Conservation (phyloP, 768 basidiomycete species). For the Tricholoma matsutake region DNA sequence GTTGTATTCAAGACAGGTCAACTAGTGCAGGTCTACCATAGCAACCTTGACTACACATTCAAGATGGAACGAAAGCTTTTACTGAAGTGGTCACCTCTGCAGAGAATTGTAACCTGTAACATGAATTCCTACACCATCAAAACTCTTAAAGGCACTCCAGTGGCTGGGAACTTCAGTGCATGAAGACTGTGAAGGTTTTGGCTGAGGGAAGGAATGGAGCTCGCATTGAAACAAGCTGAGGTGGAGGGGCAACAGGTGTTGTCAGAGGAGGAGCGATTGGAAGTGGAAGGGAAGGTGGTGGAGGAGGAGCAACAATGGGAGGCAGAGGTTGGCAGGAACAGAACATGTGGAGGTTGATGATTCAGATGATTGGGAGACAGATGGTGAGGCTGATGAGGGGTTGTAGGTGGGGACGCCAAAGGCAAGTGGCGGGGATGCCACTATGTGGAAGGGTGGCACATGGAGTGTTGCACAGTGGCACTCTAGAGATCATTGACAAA, state of each 20-base stretch:
- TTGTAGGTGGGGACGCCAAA: neutral
- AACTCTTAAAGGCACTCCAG: conserved; percentile 11
- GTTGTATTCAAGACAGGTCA: no score
- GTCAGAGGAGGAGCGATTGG: neutral
- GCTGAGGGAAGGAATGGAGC: conserved; percentile 14
- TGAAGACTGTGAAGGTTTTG: conserved; percentile 14
- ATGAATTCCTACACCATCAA: conserved; percentile 20
- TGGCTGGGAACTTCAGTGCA: conserved; percentile 13
- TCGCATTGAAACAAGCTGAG: conserved; percentile 12
- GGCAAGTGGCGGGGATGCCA: neutral
- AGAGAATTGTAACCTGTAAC: conserved; percentile 10
- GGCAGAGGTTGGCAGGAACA: neutral
- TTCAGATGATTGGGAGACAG: neutral
- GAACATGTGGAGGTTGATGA: neutral
- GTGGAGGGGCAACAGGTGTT: neutral
- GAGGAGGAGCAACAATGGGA: neutral
- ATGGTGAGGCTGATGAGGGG: neutral
- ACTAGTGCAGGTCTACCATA: no score
- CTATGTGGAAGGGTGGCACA: neutral
- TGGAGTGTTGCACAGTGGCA: neutral
- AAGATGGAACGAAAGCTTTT: conserved; percentile 19
- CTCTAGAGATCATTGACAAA: neutral
- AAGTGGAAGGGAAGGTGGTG: neutral
- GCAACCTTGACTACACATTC: conserved; percentile 6
- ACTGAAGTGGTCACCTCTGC: conserved; percentile 26